Base-by-base conservation (phyloP, 139 green algal genomes). In the Diplosphaera chodatii region DNA sequence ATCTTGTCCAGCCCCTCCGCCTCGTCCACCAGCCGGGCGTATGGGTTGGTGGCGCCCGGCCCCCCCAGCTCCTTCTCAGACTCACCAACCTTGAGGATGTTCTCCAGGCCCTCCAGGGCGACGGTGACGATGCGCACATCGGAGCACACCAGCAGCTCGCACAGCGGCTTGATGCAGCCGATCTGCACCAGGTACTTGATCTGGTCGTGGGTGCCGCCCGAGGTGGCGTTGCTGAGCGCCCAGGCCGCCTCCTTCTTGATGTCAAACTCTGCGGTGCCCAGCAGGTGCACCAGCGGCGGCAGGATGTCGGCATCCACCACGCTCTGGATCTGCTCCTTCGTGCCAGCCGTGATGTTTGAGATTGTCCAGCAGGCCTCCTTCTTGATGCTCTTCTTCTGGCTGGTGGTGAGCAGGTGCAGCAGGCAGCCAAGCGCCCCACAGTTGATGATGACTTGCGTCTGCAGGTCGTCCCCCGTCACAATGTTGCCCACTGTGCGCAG, bases 241-340 rank as follows among this genome's bases (percentile, higher is more conserved):
- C 96, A 99, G 0, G 96, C 96, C 55, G 92, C 94, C 79, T 99
- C 96, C 83, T 99, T 99, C 80, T 98, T 98, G 82, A 99, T 98
- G 86, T 99, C 96, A 80, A 98, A 99, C 84, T 99, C 96, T 1
- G 94, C 91, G 29, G 77, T 91, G 30, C 71, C 75, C 37, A 99
- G 88, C 67, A 99, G 78, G 59, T 91, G 69, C 56, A 98, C 83
- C 6, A 99, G 85, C 10, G 95, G 93, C 8, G 88, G 85, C 33
- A 99, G 85, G 62, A 99, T 93, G 66, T 86, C 84, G 3, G 82
- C 80, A 33, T 99, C 93, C 8, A 98, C 87, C 27, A 99, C 67
- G 25, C 84, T 76, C 82, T 98, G 91, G 77, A 99, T 99, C 86
- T 99, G 96, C 69, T 99, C 94, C 80, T 96, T 91, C 69, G 96